Base-by-base conservation (phyloP, 75 land plant genomes). In the Pinus tabuliformis region DNA sequence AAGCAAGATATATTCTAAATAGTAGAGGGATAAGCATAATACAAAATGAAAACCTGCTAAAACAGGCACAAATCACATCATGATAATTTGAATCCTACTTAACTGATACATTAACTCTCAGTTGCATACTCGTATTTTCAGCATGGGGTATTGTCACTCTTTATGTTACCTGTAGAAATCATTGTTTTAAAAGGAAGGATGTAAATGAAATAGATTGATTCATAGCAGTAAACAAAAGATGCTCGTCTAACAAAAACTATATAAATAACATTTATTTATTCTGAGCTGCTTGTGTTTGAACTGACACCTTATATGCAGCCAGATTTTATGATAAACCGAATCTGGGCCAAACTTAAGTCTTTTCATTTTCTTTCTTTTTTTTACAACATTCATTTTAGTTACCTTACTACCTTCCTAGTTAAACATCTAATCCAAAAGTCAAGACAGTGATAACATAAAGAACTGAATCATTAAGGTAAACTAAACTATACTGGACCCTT, bases 401-500 rank as follows among this genome's bases (percentile, higher is more conserved):
- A 33, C 68, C 68, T 64, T 64, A 17, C 42, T 12, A 64, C 6
- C 39, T 64, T 64, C 68, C 54, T 49, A 49, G 36, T 30, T 30
- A 64, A 64, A 64, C 20, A 64, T 24, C 22, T 59, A 59, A 6
- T 64, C 36, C 36, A 64, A 33, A 64, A 64, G 1, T 64, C 18
- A 17, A 49, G 54, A 49, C 54, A 49, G 1, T 36, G 68, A 33
- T 20, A 42, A 20, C 22, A n/a, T 68, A 30, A 39, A 42, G 14
- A 42, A 68, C 49, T 39, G 68, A 36, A 64, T 36, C 15, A 7
- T 37, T 68, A 4, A 39, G 72, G 49, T 42, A 68, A 68, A 20
- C 72, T 39, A 68, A 37, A 68, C 54, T 42, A 20, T 64, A 42
- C n/a, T 28, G 28, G 72, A n/a, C 72, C 72, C 52, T 68, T 68